phyloP scores from a whole-genome alignment of 345 rosid genomes.

The Dimocarpus longan region DNA sequence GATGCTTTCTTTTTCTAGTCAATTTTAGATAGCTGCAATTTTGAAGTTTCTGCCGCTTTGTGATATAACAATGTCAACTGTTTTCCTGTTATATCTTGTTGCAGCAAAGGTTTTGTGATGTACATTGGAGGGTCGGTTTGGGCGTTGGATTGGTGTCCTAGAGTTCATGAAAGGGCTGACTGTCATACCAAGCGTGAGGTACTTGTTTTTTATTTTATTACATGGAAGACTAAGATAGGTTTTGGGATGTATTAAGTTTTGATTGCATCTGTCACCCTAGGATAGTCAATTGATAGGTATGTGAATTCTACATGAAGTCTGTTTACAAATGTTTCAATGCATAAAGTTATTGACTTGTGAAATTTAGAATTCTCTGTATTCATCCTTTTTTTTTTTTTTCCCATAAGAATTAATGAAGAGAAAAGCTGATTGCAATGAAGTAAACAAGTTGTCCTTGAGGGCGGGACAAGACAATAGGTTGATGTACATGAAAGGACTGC shows the following conservation, averaged over 20 bases:
- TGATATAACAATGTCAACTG: not conserved
- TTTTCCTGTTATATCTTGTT: conserved; percentile 22
- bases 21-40: not conserved
- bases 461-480: not conserved
- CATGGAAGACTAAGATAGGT: not conserved
- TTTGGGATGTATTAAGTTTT: not conserved
- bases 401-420: not conserved
- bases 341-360: not conserved
- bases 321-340: not conserved
- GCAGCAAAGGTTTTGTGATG: conserved; percentile 85
- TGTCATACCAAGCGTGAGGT: conserved; percentile 70
- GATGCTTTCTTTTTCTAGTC: not conserved
- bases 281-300: not conserved
- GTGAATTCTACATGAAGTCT: not conserved
- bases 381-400: not conserved
- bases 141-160: conserved; percentile 97
- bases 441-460: not conserved
- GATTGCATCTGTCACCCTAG: not conserved
- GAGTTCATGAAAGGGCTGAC: conserved; percentile 48
- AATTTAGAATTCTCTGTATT: not conserved
- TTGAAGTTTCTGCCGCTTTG: not conserved
- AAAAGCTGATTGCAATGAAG: not conserved
- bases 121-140: conserved; percentile 88
- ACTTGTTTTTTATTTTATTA: conserved; percentile 16
- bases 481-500: not conserved